phyloP scores from a whole-genome alignment of 805 yeast genomes.

The Diddensiella transvaalensis region DNA sequence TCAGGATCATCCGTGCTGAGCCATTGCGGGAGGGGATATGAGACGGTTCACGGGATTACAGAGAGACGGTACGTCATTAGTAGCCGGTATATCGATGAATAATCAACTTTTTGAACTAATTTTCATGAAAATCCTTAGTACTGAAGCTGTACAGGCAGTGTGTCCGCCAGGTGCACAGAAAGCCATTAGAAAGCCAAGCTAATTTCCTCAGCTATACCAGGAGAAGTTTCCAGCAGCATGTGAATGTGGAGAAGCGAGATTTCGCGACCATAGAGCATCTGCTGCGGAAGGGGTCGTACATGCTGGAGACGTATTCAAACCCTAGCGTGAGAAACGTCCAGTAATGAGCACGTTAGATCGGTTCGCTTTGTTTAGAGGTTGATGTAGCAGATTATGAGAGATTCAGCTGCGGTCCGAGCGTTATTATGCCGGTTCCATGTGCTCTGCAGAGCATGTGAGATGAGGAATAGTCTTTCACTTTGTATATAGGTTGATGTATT shows the following conservation, averaged over 20 bases:
- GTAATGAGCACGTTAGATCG: conserved; percentile 1
- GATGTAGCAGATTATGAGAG: no score
- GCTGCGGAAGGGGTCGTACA: conserved; percentile 67
- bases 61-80: conserved; percentile 41
- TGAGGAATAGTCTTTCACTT: no score
- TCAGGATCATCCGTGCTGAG: conserved; percentile 35
- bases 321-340: conserved; percentile 59
- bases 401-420: no score
- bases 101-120: not conserved
- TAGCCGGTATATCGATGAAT: no score
- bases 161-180: conserved; percentile 43
- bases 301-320: conserved; percentile 67
- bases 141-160: conserved; percentile 48
- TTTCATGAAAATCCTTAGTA: conserved; percentile 28
- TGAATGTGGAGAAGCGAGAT: conserved; percentile 63
- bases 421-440: no score
- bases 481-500: no score
- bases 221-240: conserved; percentile 60
- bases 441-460: no score
- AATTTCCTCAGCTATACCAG: conserved; percentile 48
- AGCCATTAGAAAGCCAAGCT: conserved; percentile 45
- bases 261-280: conserved; percentile 84
- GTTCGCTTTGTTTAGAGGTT: no score
- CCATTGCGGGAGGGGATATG: conserved; percentile 1
- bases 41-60: conserved; percentile 33